These are phyloP conservation scores for Cyclospora cayetanensis DNA, from an alignment of 169 alveolate genomes.

Conservation along the genomic window DNA sequence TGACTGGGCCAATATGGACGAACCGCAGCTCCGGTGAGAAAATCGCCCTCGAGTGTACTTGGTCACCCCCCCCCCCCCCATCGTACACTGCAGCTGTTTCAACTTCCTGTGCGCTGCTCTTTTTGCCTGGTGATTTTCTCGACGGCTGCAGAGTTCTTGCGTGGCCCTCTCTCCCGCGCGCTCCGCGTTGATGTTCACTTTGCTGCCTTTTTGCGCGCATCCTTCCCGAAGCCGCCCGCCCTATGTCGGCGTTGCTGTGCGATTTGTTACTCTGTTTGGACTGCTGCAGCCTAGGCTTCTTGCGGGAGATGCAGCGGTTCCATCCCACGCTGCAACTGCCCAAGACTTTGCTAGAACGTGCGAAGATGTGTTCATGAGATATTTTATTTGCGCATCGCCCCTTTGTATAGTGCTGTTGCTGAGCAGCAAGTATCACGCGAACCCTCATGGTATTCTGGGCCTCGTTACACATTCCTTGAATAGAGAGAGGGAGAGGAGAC, in stretches of 20 bases:
- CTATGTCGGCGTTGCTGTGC: too few species aligned
- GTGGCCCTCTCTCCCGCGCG: neutral
- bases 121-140: neutral
- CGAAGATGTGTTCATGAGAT: slow-evolving; percentile 53
- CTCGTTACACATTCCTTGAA: too few species aligned
- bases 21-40: slow-evolving; percentile 88
- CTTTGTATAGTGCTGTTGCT: too few species aligned
- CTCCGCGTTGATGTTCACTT: neutral
- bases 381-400: too few species aligned
- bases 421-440: too few species aligned
- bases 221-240: neutral
- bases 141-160: neutral
- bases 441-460: too few species aligned
- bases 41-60: too few species aligned
- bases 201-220: neutral
- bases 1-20: slow-evolving; percentile 92
- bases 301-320: slow-evolving; percentile 77
- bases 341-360: slow-evolving; percentile 19
- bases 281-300: slow-evolving; percentile 54
- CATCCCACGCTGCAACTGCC: slow-evolving; percentile 89
- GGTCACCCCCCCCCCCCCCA: too few species aligned
- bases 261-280: neutral
- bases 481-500: too few species aligned
- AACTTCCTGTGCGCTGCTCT: neutral
- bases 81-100: neutral